Conservation (phyloP, 2,329 filamentous ascomycete genomes). For the Fusarium sp. region DNA sequence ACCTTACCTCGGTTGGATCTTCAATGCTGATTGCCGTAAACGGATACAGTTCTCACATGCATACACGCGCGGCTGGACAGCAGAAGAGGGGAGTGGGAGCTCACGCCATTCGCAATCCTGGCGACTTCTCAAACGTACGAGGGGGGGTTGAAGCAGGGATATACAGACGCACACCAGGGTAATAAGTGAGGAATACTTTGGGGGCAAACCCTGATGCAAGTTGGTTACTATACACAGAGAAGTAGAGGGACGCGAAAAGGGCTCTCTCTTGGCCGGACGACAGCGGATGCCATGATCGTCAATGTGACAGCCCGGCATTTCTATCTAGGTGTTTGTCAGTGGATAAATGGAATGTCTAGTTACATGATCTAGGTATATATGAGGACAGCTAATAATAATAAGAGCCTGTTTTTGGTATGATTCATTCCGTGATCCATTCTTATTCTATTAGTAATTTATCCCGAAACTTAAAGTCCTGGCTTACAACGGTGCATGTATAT, state of each 20-base stretch:
- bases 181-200: background rate
- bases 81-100: constrained; percentile 1
- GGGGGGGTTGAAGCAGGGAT: constrained; percentile 23
- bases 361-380: too few species aligned
- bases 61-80: constrained; percentile 41
- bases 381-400: too few species aligned
- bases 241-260: background rate
- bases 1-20: constrained; percentile 15
- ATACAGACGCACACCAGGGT: background rate
- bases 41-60: constrained; percentile 34
- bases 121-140: constrained; percentile 31
- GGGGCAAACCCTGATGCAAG: constrained; percentile 3
- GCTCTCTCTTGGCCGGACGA: background rate
- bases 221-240: background rate
- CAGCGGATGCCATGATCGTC: constrained; percentile 1
- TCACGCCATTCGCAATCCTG: constrained; percentile 27
- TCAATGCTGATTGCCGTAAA: constrained; percentile 7
- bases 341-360: background rate
- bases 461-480: background rate
- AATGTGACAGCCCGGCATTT: background rate
- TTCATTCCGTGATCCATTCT: too few species aligned
- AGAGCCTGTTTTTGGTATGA: too few species aligned
- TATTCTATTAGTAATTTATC: background rate
- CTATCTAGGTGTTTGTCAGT: background rate
- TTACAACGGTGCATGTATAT: constrained; percentile 11